phyloP scores from a whole-genome alignment of 306 rosid genomes.

The Trifolium pratense region DNA sequence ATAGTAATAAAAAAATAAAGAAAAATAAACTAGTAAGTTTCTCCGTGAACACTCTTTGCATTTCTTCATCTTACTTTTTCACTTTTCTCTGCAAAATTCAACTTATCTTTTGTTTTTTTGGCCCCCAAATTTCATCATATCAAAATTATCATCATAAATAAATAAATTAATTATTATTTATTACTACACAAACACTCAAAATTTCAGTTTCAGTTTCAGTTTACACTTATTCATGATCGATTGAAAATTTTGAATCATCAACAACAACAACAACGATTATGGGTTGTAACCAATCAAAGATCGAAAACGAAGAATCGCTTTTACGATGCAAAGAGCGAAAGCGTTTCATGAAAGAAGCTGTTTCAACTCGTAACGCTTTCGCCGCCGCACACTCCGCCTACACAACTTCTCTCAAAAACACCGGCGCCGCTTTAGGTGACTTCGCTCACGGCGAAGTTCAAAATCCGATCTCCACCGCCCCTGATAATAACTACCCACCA shows the following conservation, averaged over 20 bases:
- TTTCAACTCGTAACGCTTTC: conserved; percentile 76
- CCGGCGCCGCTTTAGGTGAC: conserved; percentile 88
- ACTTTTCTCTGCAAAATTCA: conserved; percentile 8
- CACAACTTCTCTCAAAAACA: conserved; percentile 69
- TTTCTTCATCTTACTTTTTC: conserved; percentile 3
- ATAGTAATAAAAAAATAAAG: not conserved
- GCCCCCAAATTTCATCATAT: not conserved
- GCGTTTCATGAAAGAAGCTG: conserved; percentile 72
- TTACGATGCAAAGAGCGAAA: conserved; percentile 87
- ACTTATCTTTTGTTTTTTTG: not conserved
- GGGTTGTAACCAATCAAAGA: conserved; percentile 95
- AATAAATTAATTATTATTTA: not conserved
- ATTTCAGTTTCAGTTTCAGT: not conserved
- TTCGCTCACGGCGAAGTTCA: conserved; percentile 71
- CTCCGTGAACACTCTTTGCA: not conserved
- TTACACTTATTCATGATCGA: not conserved
- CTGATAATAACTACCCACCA: not conserved
- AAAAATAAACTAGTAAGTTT: not conserved
- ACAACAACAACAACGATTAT: conserved; percentile 43
- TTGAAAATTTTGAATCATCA: not conserved
- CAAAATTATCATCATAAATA: not conserved
- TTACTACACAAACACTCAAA: not conserved
- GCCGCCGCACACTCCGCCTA: conserved; percentile 88
- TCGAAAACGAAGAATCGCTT: conserved; percentile 95
- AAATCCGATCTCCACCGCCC: conserved; percentile 13